A percentile compares a stretch with the other conserved stretches of the same genome.
Evolutionary conservation across 2,329 filamentous ascomycete genomes (phyloP).

Genomic region (Pseudogymnoascus sp.): DNA sequence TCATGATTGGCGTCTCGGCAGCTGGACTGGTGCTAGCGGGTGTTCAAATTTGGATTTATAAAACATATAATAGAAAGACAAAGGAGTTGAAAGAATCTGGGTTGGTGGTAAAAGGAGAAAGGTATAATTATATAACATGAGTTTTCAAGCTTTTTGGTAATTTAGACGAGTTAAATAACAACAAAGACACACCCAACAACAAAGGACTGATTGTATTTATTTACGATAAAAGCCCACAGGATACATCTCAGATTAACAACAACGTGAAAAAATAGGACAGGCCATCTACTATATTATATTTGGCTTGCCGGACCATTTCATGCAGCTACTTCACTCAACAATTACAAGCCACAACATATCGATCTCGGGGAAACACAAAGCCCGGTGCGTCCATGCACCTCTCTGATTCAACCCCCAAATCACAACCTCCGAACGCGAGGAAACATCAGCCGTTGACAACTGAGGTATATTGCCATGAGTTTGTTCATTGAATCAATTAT

Average conservation of each 20-base stretch:
- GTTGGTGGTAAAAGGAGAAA: not conserved
- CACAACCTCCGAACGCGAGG: not conserved
- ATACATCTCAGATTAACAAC: not conserved
- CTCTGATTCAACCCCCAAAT: not conserved
- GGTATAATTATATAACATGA: not conserved
- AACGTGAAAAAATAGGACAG: not conserved
- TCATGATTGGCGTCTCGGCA: conserved; percentile 9
- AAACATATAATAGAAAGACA: conserved; percentile 6
- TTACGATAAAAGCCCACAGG: not conserved
- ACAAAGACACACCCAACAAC: not conserved
- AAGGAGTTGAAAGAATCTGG: not conserved
- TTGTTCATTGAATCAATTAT: not conserved
- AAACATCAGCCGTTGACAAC: too few species aligned
- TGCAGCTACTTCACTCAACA: not conserved
- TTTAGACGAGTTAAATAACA: not conserved
- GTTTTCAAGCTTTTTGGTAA: not conserved
- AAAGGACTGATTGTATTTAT: not conserved
- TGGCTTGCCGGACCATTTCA: not conserved
- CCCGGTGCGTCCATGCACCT: not conserved
- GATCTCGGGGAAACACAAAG: not conserved
- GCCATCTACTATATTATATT: not conserved
- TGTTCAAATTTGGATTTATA: conserved; percentile 3
- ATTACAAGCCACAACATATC: not conserved
- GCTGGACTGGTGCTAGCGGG: not conserved
- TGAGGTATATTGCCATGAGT: not conserved